These are phyloP conservation scores for Berberis vulgaris DNA, from an alignment of 164 flowering plant genomes.

Conservation along the genomic window DNA sequence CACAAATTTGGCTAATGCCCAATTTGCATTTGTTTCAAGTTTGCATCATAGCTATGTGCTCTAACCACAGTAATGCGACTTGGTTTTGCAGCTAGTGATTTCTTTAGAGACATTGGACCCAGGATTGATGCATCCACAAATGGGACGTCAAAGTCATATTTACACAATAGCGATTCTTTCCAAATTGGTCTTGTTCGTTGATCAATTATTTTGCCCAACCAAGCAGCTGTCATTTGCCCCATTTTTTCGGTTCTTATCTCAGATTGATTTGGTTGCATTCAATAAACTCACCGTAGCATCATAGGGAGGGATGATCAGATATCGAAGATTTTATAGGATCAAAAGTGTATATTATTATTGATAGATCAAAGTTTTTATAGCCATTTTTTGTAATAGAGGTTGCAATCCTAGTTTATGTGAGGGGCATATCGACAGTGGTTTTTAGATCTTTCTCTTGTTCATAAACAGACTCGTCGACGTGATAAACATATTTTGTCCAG, in stretches of 20 bases:
- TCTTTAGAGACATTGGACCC: no score
- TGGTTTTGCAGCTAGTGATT: no score
- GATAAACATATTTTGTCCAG: no score
- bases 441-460: not conserved
- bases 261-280: slow-evolving; percentile 6
- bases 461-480: no score
- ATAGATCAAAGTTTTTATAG: not conserved
- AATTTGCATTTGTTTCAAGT: no score
- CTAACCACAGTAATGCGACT: no score
- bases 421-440: not conserved
- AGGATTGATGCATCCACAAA: no score
- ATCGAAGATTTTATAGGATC: not conserved
- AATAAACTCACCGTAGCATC: slow-evolving; percentile 1
- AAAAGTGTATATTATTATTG: slow-evolving; percentile 7
- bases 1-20: no score
- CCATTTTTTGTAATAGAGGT: not conserved
- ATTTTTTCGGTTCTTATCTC: not conserved
- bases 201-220: slow-evolving; percentile 3
- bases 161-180: slow-evolving; percentile 1
- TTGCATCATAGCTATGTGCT: no score
- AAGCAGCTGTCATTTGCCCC: slow-evolving; percentile 7
- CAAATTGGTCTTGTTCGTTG: slow-evolving; percentile 2
- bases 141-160: no score
- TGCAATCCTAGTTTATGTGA: not conserved
- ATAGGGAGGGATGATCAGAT: not conserved